phyloP scores from a whole-genome alignment of 805 yeast genomes.

The Yarrowia phangngaensis region DNA sequence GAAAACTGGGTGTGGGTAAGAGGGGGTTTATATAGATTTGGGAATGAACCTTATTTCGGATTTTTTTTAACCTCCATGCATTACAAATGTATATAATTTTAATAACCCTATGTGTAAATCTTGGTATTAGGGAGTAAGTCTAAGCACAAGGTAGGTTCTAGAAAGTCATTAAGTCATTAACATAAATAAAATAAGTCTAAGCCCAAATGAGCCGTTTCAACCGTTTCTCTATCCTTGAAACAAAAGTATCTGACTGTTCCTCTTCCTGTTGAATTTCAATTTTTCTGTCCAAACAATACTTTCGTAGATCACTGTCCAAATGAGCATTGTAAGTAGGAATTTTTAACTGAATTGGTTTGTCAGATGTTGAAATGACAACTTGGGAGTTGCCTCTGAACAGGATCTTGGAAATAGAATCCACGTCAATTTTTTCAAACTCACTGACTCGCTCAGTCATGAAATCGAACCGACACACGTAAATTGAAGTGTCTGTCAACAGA shows the following conservation, averaged over 20 bases:
- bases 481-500: conserved; percentile 33
- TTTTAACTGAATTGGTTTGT: conserved; percentile 2
- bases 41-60: neutral
- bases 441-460: conserved; percentile 31
- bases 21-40: conserved; percentile 1
- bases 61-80: conserved; percentile 15
- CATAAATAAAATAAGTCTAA: conserved; percentile 4
- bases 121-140: neutral
- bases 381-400: conserved; percentile 12
- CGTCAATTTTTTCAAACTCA: conserved; percentile 27
- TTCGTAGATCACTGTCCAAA: conserved; percentile 7
- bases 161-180: no score
- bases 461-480: conserved; percentile 35
- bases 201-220: conserved; percentile 20
- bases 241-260: conserved; percentile 5
- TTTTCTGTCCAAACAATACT: neutral
- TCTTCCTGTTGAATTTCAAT: neutral
- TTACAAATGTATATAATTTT: neutral
- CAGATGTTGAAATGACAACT: neutral
- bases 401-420: neutral
- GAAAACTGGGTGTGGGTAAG: conserved; percentile 34
- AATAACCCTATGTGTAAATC: conserved; percentile 2
- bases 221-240: conserved; percentile 10
- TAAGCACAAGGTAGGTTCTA: no score
- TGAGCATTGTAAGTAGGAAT: conserved; percentile 1